phyloP scores from a whole-genome alignment of 2,329 filamentous ascomycete species.

The Plectosphaerella cucumerina region DNA sequence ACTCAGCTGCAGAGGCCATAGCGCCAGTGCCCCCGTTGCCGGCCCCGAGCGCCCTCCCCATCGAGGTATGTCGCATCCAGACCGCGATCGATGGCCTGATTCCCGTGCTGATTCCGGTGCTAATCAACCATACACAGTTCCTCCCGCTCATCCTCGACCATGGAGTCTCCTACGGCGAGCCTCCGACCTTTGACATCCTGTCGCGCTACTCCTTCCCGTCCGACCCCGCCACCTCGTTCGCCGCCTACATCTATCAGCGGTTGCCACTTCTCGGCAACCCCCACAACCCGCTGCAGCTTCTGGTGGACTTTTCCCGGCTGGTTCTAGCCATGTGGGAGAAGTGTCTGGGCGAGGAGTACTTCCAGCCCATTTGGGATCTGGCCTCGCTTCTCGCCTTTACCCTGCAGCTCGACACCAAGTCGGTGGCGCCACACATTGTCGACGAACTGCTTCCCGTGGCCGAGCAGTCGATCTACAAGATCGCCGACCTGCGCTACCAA shows the following conservation, averaged over 20 bases:
- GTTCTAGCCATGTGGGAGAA: slow-evolving; percentile 65
- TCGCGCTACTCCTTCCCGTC: slow-evolving; percentile 63
- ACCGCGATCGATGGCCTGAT: not conserved
- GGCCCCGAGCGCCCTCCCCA: slow-evolving; percentile 22
- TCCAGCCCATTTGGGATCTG: slow-evolving; percentile 61
- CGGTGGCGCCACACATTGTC: slow-evolving; percentile 56
- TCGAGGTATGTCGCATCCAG: slow-evolving; percentile 35
- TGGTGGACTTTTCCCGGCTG: slow-evolving; percentile 60
- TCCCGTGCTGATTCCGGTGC: not conserved
- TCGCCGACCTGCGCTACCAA: slow-evolving; percentile 53
- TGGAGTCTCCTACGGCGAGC: slow-evolving; percentile 46
- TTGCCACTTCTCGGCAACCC: slow-evolving; percentile 54
- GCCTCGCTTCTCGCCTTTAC: slow-evolving; percentile 61
- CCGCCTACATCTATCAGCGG: slow-evolving; percentile 63
- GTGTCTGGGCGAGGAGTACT: slow-evolving; percentile 61
- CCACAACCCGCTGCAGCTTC: slow-evolving; percentile 47
- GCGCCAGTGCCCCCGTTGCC: not conserved
- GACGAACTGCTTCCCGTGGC: slow-evolving; percentile 50
- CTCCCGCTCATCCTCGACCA: slow-evolving; percentile 64
- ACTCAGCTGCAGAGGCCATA: not conserved
- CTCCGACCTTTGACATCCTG: slow-evolving; percentile 64
- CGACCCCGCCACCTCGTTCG: slow-evolving; percentile 55
- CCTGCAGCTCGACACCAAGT: slow-evolving; percentile 55
- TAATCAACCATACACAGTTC: slow-evolving; percentile 35
- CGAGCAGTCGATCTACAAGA: slow-evolving; percentile 55